Percentiles rank a stretch among this genome's conserved stretches.
These are phyloP conservation scores for Coemansia javaensis DNA, from an alignment of 192 early-diverging fungal species.

Conservation along the genomic window DNA sequence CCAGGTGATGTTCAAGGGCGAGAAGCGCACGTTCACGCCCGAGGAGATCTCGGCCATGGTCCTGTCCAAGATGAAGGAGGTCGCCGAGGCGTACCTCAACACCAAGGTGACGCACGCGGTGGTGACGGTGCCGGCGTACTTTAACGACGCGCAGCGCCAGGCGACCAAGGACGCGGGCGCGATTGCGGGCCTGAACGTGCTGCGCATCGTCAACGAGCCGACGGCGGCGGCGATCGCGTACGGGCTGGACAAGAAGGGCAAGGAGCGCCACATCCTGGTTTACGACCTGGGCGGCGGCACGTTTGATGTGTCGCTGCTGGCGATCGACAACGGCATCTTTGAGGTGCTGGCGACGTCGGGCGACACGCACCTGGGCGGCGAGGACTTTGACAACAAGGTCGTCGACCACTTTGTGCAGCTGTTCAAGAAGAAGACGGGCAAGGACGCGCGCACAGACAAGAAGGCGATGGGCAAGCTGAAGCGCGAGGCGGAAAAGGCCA, in stretches of 20 bases:
- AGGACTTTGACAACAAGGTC: slow-evolving; percentile 96
- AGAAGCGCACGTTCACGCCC: slow-evolving; percentile 78
- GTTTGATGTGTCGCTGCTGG: slow-evolving; percentile 96
- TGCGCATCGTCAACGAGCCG: slow-evolving; percentile 91
- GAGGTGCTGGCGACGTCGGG: slow-evolving; percentile 93
- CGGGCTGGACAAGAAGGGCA: slow-evolving; percentile 87
- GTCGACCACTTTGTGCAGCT: slow-evolving; percentile 90
- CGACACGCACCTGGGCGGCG: slow-evolving; percentile 96
- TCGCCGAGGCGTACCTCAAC: slow-evolving; percentile 82
- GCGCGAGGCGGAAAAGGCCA: slow-evolving; percentile 96
- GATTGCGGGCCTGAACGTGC: slow-evolving; percentile 77
- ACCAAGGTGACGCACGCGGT: slow-evolving; percentile 88
- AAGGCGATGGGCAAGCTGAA: slow-evolving; percentile 93
- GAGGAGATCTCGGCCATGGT: slow-evolving; percentile 99
- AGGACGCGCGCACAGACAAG: slow-evolving; percentile 76
- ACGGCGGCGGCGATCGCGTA: slow-evolving; percentile 94
- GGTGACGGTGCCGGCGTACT: slow-evolving; percentile 97
- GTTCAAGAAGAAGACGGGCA: slow-evolving; percentile 87
- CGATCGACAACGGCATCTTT: slow-evolving; percentile 94
- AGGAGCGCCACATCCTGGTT: slow-evolving; percentile 89
- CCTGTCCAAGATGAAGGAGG: slow-evolving; percentile 91
- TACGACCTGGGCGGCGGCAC: slow-evolving; percentile 98
- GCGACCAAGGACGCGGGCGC: slow-evolving; percentile 88
- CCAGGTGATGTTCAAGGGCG: slow-evolving; percentile 80
- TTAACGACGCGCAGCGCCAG: slow-evolving; percentile 94